Evolutionary conservation across 2,329 filamentous ascomycete genomes (phyloP), one percentile per base, ranked within the genome.

Genomic region (Microdochium trichocladiopsis): DNA sequence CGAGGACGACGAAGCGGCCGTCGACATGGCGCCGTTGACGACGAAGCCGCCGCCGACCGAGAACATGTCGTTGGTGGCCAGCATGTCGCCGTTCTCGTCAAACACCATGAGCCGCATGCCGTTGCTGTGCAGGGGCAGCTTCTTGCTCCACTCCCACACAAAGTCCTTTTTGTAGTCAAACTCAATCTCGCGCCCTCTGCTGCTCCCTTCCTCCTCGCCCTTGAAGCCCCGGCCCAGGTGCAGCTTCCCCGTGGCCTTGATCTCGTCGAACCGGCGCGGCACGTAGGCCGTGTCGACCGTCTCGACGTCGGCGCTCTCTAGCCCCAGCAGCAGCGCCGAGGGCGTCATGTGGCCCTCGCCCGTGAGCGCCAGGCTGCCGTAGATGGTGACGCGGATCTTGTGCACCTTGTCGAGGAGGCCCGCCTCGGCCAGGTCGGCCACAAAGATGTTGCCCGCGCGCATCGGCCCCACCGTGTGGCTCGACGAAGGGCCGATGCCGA

Each of bases 341-440:
- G 75, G 75, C 2, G 75, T 78, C 75, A 78, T 77, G 55, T 76
- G 75, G 45, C 75, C 75, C 57, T 78, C 74, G 48, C 75, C 75
- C 0, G 75, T 78, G 31, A 78, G 69, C 0, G 75, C 75, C 53
- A 78, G 64, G 57, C 74, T 77, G 47, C 75, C 75, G 55, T 77
- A 78, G 47, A 78, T 70, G 8, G 72, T 69, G 23, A 78, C 69
- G 4, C 71, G 72, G 50, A 78, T 76, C 57, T 68, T 72, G 59
- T 74, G 61, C 49, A 77, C 74, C 53, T 70, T 70, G 16, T 69
- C 65, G 49, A 78, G 62, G 2, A 78, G 60, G 18, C 67, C 68
- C 21, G 74, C 73, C 52, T 77, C 73, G 47, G 68, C 65, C 10
- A 78, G 62, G 52, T 78, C 75, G 16, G 71, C 65, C 22, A 78